Evolutionary conservation across 768 basidiomycete genomes (phyloP), one percentile per base, ranked within the genome.

Genomic region (Suillus placidus): DNA sequence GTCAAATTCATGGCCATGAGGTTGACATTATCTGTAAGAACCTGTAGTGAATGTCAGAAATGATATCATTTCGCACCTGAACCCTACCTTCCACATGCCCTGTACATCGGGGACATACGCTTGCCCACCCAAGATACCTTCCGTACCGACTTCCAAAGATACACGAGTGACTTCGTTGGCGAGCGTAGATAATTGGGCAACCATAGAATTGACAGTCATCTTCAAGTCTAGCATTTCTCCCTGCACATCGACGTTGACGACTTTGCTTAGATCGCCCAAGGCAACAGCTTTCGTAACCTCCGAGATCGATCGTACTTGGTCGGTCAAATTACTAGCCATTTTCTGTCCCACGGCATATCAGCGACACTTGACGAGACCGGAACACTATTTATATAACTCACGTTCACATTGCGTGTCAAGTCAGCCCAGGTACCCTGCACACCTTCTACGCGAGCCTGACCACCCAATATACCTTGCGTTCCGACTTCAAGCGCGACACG

Each of bases 371-470:
- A 13, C 12, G 13, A 49, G 32, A 10, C 1, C 30, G 38, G 3
- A 56, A 34, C n/a, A 42, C 18, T 49, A 6, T 5, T 57, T 26
- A 66, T 54, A 61, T 61, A n/a, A 34, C 66, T 61, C 73, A 93
- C 92, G 76, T 97, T 97, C 72, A 97, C 95, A 66, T 93, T 93
- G 64, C 90, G 81, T 0, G 94, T 96, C 76, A 97, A 82, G 73
- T 93, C 91, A 23, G 90, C 88, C 95, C 95, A 97, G 9, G 94
- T 95, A 20, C 95, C 95, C 75, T 95, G 92, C 0, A 95, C 94
- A 72, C 93, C 93, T 68, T 92, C 89, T 42, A 97, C 95, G 40
- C 84, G 87, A 12, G 95, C 95, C 73, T 96, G 94, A 62, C 94
- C 94, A 66, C 95, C 94, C 69, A 96, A 81, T 54, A 93, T 93